Base-by-base conservation (phyloP, 2,329 filamentous ascomycete species). In the Fusarium transvaalense region DNA sequence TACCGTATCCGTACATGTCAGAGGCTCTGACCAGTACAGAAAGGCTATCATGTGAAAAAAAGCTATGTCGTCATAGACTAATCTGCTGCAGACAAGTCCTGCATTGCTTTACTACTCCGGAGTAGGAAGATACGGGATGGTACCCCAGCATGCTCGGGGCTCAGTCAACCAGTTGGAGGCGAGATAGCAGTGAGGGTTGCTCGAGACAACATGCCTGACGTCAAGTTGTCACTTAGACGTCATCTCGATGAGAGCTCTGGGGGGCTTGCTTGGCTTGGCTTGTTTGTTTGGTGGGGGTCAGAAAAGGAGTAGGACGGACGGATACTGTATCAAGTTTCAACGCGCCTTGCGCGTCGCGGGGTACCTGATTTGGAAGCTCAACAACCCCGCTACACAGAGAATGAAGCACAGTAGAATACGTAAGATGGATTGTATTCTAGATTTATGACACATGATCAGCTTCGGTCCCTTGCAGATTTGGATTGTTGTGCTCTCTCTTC, bases 51-150 rank as follows among this genome's bases (percentile, higher is more conserved):
- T 71, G 64, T 71, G 68, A 71, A 71, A 50, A 34, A 29, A 4
- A 19, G 15, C 34, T 39, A 53, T 71, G 69, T 60, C 69, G 69
- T 71, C 69, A 71, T 71, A 67, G 68, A 71, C 53, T 71, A 34
- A 29, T 12, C 27, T 54, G 10, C 35, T 53, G 31, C 47, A 42
- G 23, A 46, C 43, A 42, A 64, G 60, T 64, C 39, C 41, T 64
- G 42, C 46, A 45, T 59, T 59, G 34, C 52, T 35, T 31, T 53
- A 42, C 39, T 23, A 38, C 37, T 39, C 19, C 37, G 9, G 39
- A 42, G 32, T 35, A 25, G 56, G 41, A 32, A 46, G 31, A 45
- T 32, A 45, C 38, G 34, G 15, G 47, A 53, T 35, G 35, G 32
- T 38, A 37, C 37, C 46, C 61, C 61, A 43, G 52, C 25, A 57